Evolutionary conservation across 192 early-diverging fungal genomes (phyloP).

Genomic region (Mortierella antarctica): DNA sequence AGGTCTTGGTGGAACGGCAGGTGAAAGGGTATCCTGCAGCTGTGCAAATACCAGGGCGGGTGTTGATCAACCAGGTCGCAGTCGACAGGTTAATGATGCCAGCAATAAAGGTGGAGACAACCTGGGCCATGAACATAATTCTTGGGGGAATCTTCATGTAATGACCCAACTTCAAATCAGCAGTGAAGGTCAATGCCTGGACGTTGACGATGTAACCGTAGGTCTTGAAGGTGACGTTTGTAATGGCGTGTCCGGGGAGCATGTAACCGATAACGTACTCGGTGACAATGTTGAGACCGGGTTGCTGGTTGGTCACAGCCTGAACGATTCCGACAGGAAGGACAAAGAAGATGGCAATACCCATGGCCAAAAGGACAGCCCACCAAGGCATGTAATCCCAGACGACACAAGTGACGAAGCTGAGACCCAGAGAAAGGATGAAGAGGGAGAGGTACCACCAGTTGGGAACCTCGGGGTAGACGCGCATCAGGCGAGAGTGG

Average conservation of each 20-base stretch:
- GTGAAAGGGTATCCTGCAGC: slow-evolving; percentile 52
- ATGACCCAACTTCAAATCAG: slow-evolving; percentile 78
- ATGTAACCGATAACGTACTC: slow-evolving; percentile 87
- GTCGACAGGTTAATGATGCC: slow-evolving; percentile 62
- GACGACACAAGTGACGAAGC: slow-evolving; percentile 56
- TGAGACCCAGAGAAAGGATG: slow-evolving; percentile 46
- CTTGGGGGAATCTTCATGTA: slow-evolving; percentile 78
- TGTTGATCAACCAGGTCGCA: slow-evolving; percentile 57
- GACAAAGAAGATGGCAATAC: slow-evolving; percentile 68
- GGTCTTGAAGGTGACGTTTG: slow-evolving; percentile 86
- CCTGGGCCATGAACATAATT: slow-evolving; percentile 68
- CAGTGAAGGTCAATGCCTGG: slow-evolving; percentile 74
- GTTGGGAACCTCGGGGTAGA: slow-evolving; percentile 74
- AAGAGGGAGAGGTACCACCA: slow-evolving; percentile 67
- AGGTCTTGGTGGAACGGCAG: slow-evolving; percentile 60
- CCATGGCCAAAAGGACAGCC: slow-evolving; percentile 68
- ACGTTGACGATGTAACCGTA: slow-evolving; percentile 78
- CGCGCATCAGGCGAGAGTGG: slow-evolving; percentile 71
- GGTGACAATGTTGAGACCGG: slow-evolving; percentile 83
- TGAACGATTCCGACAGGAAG: slow-evolving; percentile 84
- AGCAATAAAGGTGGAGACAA: slow-evolving; percentile 66
- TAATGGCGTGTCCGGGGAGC: slow-evolving; percentile 80
- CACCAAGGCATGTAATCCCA: slow-evolving; percentile 78
- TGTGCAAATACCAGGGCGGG: slow-evolving; percentile 58
- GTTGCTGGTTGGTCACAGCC: slow-evolving; percentile 76